Evolutionary conservation across 768 basidiomycete species (phyloP), one percentile per base, ranked within the genome.

Genomic region (Kwoniella sp.): DNA sequence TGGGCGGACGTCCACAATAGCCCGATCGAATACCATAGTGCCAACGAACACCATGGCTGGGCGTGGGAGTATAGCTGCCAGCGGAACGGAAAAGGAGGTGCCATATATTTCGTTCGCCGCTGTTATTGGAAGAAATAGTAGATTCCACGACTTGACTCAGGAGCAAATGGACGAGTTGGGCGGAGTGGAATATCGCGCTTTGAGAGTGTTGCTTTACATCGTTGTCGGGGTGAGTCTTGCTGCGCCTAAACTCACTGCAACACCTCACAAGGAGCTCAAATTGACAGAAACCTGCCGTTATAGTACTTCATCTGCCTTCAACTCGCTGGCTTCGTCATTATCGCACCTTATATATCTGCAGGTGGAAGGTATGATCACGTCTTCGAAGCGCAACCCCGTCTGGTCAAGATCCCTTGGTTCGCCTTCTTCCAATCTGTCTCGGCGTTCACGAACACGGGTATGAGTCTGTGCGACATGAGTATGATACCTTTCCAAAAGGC

Each of bases 401-500:
- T 83, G 21, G 79, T 92, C 10, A 78, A 84, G 27, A 81, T 87
- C 1, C 81, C 85, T 12, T 94, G 92, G 92, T 91, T 90, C 74
- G 86, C 92, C 0, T 77, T 86, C 8, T 97, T 92, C 73, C 91
- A 95, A 76, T 85, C 88, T 24, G 85, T 90, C 25, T 93, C 93
- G 0, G 85, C 92, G 0, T 96, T 90, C 76, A 90, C 89, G 27
- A 96, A 96, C 72, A 88, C 90, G 0, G 94, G 94, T 24, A 87
- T 86, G 80, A 92, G 91, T 15, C 84, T 95, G 33, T 77, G 78
- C 15, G 95, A 99, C 79, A 83, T 85, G 65, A 94, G 91, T 13
- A 91, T 99, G 92, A 56, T 95, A 2, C 93, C 92, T 0, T 97
- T 96, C 79, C 90, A 92, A 74, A 83, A 74, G 22, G 93, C 92